Percentiles rank a stretch among this genome's conserved stretches.
phyloP scores from a whole-genome alignment of 169 alveolate genomes.

The Miamiensis avidus region DNA sequence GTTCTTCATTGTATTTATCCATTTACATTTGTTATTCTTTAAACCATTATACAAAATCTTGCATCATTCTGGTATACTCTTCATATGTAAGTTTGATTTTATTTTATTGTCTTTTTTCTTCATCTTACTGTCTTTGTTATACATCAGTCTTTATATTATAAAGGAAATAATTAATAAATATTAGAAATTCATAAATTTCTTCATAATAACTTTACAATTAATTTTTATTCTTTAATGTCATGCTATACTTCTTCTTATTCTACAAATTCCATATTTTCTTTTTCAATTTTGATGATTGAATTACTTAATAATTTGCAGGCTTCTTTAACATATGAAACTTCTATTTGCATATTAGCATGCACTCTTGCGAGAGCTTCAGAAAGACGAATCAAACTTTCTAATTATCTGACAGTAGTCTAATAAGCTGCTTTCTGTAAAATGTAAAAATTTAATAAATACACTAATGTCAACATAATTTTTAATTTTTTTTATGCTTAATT shows the following conservation, averaged over 20 bases:
- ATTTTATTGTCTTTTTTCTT: slow-evolving; percentile 39
- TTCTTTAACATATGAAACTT: slow-evolving; percentile 92
- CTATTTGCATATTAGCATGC: slow-evolving; percentile 75
- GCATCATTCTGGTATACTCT: slow-evolving; percentile 37
- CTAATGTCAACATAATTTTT: too few species aligned
- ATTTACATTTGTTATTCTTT: slow-evolving; percentile 26
- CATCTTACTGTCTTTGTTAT: too few species aligned
- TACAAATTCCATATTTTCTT: slow-evolving; percentile 72
- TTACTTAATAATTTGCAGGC: slow-evolving; percentile 91
- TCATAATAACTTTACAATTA: too few species aligned
- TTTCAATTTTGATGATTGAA: slow-evolving; percentile 83
- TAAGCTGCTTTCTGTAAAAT: slow-evolving; percentile 76
- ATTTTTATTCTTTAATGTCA: too few species aligned
- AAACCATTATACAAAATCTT: slow-evolving; percentile 14
- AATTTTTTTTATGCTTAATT: too few species aligned
- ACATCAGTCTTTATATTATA: too few species aligned
- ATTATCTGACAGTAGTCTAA: slow-evolving; percentile 96
- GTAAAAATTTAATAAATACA: not conserved
- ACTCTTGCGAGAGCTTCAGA: slow-evolving; percentile 96
- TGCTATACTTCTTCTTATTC: slow-evolving; percentile 54
- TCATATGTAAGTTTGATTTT: slow-evolving; percentile 40
- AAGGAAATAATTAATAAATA: too few species aligned
- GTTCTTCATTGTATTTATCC: slow-evolving; percentile 35
- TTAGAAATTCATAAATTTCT: too few species aligned
- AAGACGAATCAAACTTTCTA: slow-evolving; percentile 94